phyloP scores from a whole-genome alignment of 2,329 filamentous ascomycete species.

The Sporothrix sp. region DNA sequence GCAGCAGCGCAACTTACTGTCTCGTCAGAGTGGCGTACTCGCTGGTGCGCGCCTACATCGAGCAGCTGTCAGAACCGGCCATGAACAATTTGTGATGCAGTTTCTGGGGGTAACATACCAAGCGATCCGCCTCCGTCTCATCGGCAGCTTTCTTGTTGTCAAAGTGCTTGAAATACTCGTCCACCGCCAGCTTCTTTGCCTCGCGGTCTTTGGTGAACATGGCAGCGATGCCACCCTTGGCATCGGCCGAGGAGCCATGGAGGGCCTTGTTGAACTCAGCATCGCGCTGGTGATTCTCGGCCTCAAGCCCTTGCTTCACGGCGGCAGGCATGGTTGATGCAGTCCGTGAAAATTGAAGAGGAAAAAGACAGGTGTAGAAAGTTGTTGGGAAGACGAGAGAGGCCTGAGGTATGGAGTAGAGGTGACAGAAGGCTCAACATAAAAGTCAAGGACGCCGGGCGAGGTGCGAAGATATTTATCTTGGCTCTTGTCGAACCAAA shows the following conservation, averaged over 20 bases:
- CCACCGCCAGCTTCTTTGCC: constrained; percentile 51
- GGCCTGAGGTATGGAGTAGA: no score
- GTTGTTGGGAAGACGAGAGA: neutral
- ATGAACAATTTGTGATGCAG: no score
- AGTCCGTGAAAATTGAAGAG: neutral
- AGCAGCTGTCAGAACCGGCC: neutral
- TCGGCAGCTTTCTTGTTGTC: constrained; percentile 62
- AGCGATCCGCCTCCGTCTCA: constrained; percentile 75
- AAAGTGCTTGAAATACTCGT: constrained; percentile 83
- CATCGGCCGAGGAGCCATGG: constrained; percentile 63
- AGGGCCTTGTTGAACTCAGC: constrained; percentile 82
- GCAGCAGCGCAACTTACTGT: constrained; percentile 51
- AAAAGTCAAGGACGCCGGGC: neutral
- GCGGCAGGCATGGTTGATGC: constrained; percentile 9
- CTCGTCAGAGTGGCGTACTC: constrained; percentile 90
- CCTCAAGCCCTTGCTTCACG: constrained; percentile 51
- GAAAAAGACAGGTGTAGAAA: neutral
- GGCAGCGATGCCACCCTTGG: constrained; percentile 64
- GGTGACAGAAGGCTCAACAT: neutral
- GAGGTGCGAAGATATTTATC: constrained; percentile 9
- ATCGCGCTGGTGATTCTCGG: constrained; percentile 76
- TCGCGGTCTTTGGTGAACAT: constrained; percentile 71
- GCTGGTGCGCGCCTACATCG: constrained; percentile 56
- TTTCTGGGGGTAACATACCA: constrained; percentile 43
- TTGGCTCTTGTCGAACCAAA: neutral